These are phyloP conservation scores for Penicillium antarcticum DNA, from an alignment of 495 filamentous ascomycete species.

Conservation along the genomic window DNA sequence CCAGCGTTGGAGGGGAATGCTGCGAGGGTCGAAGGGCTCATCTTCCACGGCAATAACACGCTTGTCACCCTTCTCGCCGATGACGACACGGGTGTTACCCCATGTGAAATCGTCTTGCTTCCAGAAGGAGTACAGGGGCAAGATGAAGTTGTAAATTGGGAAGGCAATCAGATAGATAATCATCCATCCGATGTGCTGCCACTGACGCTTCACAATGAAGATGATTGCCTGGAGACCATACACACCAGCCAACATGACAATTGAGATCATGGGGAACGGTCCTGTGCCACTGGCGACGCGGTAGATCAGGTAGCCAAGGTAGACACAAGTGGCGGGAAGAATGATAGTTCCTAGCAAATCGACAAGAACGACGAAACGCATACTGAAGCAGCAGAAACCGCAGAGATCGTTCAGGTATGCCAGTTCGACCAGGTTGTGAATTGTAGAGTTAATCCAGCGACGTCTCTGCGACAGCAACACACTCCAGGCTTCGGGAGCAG, in stretches of 20 bases:
- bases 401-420: constrained; percentile 87
- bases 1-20: constrained; percentile 93
- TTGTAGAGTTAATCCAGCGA: constrained; percentile 98
- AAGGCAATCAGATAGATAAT: constrained; percentile 94
- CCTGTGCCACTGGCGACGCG: constrained; percentile 65
- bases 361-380: constrained; percentile 96
- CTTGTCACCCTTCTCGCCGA: constrained; percentile 88
- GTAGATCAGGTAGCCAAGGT: constrained; percentile 89
- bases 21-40: constrained; percentile 83
- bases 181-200: constrained; percentile 99
- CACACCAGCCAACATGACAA: constrained; percentile 82
- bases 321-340: constrained; percentile 85
- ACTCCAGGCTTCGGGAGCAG: constrained; percentile 89
- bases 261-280: constrained; percentile 80
- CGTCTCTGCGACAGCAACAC: constrained; percentile 92
- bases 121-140: constrained; percentile 98
- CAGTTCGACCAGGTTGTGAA: constrained; percentile 91
- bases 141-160: constrained; percentile 87
- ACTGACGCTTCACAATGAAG: constrained; percentile 93
- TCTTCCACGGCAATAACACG: constrained; percentile 84
- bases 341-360: constrained; percentile 93
- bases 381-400: constrained; percentile 98
- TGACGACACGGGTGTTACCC: constrained; percentile 62
- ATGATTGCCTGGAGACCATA: constrained; percentile 95
- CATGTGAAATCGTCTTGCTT: constrained; percentile 89